Base-by-base conservation (phyloP, 2,329 filamentous ascomycete species). In the Aspergillus hiratsukae region DNA sequence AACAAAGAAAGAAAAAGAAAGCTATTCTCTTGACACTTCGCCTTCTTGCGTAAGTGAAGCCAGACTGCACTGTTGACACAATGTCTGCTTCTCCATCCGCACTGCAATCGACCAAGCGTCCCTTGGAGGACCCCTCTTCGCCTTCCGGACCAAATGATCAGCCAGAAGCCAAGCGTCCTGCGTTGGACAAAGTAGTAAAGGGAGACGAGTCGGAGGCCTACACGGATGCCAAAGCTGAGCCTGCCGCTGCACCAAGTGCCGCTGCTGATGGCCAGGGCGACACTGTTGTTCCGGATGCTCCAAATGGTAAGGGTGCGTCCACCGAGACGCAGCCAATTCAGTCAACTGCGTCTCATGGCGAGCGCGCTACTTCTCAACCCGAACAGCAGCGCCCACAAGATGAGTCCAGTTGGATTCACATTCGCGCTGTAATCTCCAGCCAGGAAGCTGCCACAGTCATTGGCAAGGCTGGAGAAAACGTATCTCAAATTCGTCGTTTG, bases 391-490 rank as follows among this genome's bases (percentile, higher is more conserved):
- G 81, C 79, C 70, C 86, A 49, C 87, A 94, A 66, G 94, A 99
- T 70, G 94, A 99, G 80, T 91, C 89, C 49, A 87, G 87, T 49
- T 99, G 94, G 93, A 92, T 99, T 65, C 94, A 99, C 73, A 90
- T 99, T 67, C 89, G 94, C 65, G 91, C 94, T 55, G 92, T 97
- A 68, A 99, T 99, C 68, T 96, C 93, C 52, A 99, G 93, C 75
- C 91, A 91, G 48, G 94, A 99, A 76, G 94, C 94, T 64, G 94
- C 94, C 41, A 99, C 94, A 50, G 91, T 97, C 64, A 99, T 99
- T 76, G 94, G 94, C 71, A 99, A 99, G 79, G 93, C 92, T 61
- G 94, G 94, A 72, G 94, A 99, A 81, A 99, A 99, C 71, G 94
- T 99, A 49, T 96, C 92, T 65, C 91, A 96, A 78, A 97, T 99